A percentile compares a stretch with the other conserved stretches of the same genome.
Evolutionary conservation across 2,329 filamentous ascomycete species (phyloP).

Genomic region (Colletotrichum aenigma): DNA sequence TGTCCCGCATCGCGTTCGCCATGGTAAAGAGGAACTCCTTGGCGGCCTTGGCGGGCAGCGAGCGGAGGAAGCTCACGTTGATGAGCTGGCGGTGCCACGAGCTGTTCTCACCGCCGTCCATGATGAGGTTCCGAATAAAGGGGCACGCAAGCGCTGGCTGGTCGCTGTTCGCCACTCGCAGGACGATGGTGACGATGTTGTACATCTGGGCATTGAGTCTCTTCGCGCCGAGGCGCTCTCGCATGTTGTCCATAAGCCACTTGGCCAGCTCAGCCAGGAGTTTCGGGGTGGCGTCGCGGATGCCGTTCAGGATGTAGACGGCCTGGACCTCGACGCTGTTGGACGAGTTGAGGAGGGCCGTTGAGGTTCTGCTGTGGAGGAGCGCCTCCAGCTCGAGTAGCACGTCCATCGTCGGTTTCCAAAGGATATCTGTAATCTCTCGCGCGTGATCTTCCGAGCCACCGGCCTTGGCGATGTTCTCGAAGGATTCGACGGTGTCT

Average conservation of each 20-base stretch:
- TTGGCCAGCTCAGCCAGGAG: slow-evolving; percentile 23
- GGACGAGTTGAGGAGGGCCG: slow-evolving; percentile 6
- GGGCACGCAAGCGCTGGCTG: slow-evolving; percentile 31
- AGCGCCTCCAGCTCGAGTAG: slow-evolving; percentile 28
- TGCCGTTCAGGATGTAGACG: slow-evolving; percentile 17
- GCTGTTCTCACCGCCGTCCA: slow-evolving; percentile 31
- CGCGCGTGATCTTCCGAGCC: not conserved
- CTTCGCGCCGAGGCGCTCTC: slow-evolving; percentile 10
- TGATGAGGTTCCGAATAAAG: slow-evolving; percentile 31
- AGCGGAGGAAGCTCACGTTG: slow-evolving; percentile 27
- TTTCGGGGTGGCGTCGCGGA: not conserved
- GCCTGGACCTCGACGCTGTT: slow-evolving; percentile 6
- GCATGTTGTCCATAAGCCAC: slow-evolving; percentile 24
- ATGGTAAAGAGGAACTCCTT: slow-evolving; percentile 30
- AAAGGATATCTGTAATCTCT: slow-evolving; percentile 22
- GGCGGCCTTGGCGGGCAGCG: slow-evolving; percentile 28
- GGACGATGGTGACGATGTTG: slow-evolving; percentile 22
- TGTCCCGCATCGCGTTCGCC: slow-evolving; percentile 28
- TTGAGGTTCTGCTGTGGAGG: not conserved
- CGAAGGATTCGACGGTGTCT: not conserved
- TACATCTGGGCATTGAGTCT: slow-evolving; percentile 19
- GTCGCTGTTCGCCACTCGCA: slow-evolving; percentile 28
- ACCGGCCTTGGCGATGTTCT: not conserved
- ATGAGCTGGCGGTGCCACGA: slow-evolving; percentile 37
- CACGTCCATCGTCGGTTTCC: slow-evolving; percentile 32